Base-by-base conservation (phyloP, 768 basidiomycete genomes). In the Phanerodontia chrysosporium region DNA sequence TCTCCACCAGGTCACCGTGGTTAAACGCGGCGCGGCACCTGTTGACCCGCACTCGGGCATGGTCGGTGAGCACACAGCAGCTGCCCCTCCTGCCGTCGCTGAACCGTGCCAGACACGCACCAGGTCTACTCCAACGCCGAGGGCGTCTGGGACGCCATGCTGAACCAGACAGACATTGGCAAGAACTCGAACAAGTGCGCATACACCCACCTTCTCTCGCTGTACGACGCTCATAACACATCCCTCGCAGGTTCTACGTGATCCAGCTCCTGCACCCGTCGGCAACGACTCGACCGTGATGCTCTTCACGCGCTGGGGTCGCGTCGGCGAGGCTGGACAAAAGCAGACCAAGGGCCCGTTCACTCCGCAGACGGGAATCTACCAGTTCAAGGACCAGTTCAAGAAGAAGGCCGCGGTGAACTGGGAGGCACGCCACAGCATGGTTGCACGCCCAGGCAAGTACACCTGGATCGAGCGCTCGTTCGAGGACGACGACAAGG, bases 381-480 rank as follows among this genome's bases (percentile, higher is more conserved):
- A n/a, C 18, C 79, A 80, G 62, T 86, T 85, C 70, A 83, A 82
- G 68, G 81, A 80, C 60, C 83, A 84, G 66, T 86, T 84, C 74
- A 83, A 75, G 67, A 62, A 74, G 1, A 86, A 86, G 66, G 74
- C 83, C 1, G 78, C 70, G 0, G 72, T 72, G 1, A 64, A 65
- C 39, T 86, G 84, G 84, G 80, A 81, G 60, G 58, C 75, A 14
- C 68, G 83, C 21, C 72, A 78, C 14, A 78, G 77, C 16, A 83
- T 83, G 82, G 70, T 73, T 3, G 69, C 82, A 28, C 81, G 51
- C 24, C 14, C 58, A 83, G 84, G 82, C 24, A 86, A 86, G 74
- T 86, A 86, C 58, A 73, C 71, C 3, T 85, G 80, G 78, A 70
- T 86, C n/a, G 83, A 83, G 61, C 81, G 83, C 24, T 75, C 76